Evolutionary conservation across 345 rosid genomes (phyloP).

Genomic region (Triadica sebifera): DNA sequence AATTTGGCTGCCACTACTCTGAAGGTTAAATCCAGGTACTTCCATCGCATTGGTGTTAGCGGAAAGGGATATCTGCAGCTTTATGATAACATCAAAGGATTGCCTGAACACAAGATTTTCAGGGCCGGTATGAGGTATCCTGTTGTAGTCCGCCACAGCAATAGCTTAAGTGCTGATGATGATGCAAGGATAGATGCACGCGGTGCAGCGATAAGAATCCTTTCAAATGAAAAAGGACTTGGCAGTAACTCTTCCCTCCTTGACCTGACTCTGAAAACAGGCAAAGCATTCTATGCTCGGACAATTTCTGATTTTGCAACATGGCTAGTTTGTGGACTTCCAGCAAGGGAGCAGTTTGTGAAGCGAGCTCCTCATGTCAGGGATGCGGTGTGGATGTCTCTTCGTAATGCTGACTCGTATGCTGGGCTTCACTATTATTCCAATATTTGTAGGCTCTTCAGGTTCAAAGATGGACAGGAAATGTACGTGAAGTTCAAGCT

Average conservation of each 20-base stretch:
- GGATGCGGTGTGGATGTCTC: conserved; percentile 66
- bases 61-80: conserved; percentile 52
- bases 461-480: conserved; percentile 55
- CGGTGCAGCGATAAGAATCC: conserved; percentile 56
- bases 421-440: conserved; percentile 59
- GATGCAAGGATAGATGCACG: conserved; percentile 73
- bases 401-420: conserved; percentile 45
- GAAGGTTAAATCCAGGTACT: conserved; percentile 62
- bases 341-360: conserved; percentile 61
- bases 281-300: conserved; percentile 64
- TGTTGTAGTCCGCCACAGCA: conserved; percentile 56
- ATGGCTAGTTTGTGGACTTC: conserved; percentile 69
- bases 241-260: conserved; percentile 33
- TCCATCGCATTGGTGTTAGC: conserved; percentile 59
- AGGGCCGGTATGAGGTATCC: conserved; percentile 46
- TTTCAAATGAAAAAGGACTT: conserved; percentile 25
- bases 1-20: conserved; percentile 57
- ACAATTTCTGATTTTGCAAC: conserved; percentile 60
- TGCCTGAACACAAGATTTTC: conserved; percentile 52
- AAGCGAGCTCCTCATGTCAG: conserved; percentile 52
- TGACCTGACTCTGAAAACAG: conserved; percentile 65
- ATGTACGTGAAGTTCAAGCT: conserved; percentile 65
- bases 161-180: conserved; percentile 66
- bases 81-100: conserved; percentile 45
- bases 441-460: conserved; percentile 53